Base-by-base conservation (phyloP, 805 yeast genomes). In the Nematodospora valgi region DNA sequence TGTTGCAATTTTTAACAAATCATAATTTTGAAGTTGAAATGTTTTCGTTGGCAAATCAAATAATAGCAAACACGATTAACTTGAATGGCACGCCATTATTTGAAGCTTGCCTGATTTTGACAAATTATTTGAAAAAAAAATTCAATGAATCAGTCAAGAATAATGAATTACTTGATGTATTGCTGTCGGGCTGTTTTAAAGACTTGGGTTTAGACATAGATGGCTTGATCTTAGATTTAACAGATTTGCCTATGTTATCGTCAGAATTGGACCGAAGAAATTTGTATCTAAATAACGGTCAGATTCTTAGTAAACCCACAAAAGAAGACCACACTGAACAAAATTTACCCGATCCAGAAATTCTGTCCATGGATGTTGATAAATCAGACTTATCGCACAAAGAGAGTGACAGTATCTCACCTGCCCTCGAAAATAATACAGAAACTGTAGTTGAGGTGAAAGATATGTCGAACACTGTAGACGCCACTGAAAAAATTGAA, bases 11-110 rank as follows among this genome's bases (percentile, higher is more conserved):
- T 34, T 43, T 66, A 30, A 39, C 56, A 4, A 57, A 48, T 5
- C 45, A 49, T 17, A 38, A 43, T 13, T 56, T 53, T 37, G 55
- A 59, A 32, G 30, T 37, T n/a, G 63, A 61, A 30, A 23, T 66
- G 4, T 35, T 34, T 27, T 40, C 38, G 7, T 40, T 60, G 30
- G 37, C 42, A n/a, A 37, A 37, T 5, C 37, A 41, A 3, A 39
- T 61, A 4, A 34, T 49, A 29, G 33, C 34, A 8, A 44, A 44
- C 15, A 28, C 45, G 11, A 32, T 22, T 22, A 22, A 11, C 24
- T 11, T 22, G 11, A 12, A 22, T 11, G 24, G 24, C 24, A 12
- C 24, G 12, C 11, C 11, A 11, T 11, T n/a, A 2, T 32, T 43
- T 13, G 41, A 39, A 10, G 52, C 47, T 1, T 39, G 34, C 18